Conservation (phyloP, 176 grass and related monocot species). For the barley (Hordeum vulgare) region MorexV3_pseudomolecules_assembly NC_058524.1:331649212-331649711, state of each 20-base stretch:
- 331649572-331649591: not conserved
- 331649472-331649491: conserved; percentile 4
- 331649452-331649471: conserved; percentile 12
- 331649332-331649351: not conserved
- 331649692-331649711: too few species aligned
- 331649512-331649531: not conserved
- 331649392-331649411: conserved; percentile 27
- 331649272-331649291: not conserved
- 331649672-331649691: too few species aligned
- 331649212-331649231: conserved; percentile 38
- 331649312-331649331: not conserved
- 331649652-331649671: too few species aligned
- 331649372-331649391: conserved; percentile 41
- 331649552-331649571: conserved; percentile 8
- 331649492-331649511: not conserved
- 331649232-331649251: not conserved
- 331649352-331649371: not conserved
- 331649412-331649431: not conserved
- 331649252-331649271: not conserved
- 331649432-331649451: not conserved
- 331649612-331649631: conserved; percentile 47
- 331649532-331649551: conserved; percentile 32
- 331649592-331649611: not conserved
- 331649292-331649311: not conserved
- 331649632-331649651: not conserved